Evolutionary conservation across 2,329 filamentous ascomycete species (phyloP).

Genomic region (Aspergillus luchuensis): DNA sequence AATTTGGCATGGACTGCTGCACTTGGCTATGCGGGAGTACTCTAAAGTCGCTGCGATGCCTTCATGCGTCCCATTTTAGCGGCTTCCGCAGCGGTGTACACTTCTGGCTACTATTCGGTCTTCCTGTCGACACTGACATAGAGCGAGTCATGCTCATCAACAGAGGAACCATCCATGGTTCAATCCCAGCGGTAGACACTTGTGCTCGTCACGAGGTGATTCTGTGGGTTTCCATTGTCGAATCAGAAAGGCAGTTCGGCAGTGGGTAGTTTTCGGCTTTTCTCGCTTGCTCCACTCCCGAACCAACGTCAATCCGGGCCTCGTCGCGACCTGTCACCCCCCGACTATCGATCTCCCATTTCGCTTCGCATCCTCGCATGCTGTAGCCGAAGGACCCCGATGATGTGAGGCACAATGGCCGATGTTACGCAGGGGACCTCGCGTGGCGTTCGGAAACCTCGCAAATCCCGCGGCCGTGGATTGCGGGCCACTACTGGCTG

Average conservation of each 20-base stretch:
- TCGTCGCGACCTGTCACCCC: constrained; percentile 12
- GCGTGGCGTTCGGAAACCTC: constrained; percentile 18
- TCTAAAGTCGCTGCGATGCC: constrained; percentile 25
- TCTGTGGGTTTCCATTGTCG: neutral
- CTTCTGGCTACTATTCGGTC: constrained; percentile 2
- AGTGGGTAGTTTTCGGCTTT: constrained; percentile 8
- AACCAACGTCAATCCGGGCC: constrained; percentile 4
- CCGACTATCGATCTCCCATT: neutral
- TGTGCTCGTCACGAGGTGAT: neutral
- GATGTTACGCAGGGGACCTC: constrained; percentile 11
- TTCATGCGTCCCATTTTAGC: neutral
- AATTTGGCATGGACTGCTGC: neutral
- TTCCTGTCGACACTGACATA: constrained; percentile 19
- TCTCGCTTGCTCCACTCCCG: constrained; percentile 5
- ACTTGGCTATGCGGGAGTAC: neutral
- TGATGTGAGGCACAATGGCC: constrained; percentile 13
- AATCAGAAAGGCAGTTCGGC: neutral
- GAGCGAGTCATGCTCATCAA: constrained; percentile 12
- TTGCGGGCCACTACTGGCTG: constrained; percentile 33
- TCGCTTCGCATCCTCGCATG: neutral
- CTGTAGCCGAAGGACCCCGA: neutral
- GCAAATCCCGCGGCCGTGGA: constrained; percentile 33
- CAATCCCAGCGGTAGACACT: neutral
- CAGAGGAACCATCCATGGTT: neutral
- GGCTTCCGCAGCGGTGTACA: constrained; percentile 3